Conservation (phyloP, 306 rosid genomes). For the Heteromeles arbutifolia region DNA sequence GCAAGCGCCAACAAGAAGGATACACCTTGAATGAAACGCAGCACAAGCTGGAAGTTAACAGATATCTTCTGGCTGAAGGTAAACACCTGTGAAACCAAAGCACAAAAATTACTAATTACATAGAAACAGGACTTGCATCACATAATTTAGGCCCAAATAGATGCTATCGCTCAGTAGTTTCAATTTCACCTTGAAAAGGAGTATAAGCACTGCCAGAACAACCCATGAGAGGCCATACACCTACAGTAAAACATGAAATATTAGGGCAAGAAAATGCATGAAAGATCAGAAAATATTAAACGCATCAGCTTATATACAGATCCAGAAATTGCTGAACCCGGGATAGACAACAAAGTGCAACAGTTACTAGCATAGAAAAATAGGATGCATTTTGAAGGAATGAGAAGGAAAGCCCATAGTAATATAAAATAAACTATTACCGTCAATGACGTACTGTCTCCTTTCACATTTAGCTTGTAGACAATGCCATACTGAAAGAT, state of each 20-base stretch:
- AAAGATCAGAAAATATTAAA: neutral
- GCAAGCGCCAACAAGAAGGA: slow-evolving; percentile 71
- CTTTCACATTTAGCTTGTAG: slow-evolving; percentile 64
- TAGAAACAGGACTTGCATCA: neutral
- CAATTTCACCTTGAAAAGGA: slow-evolving; percentile 77
- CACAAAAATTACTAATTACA: slow-evolving; percentile 12
- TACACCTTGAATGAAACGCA: slow-evolving; percentile 91
- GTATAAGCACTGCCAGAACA: slow-evolving; percentile 58
- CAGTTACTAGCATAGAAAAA: neutral
- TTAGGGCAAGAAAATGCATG: neutral
- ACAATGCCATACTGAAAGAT: slow-evolving; percentile 93
- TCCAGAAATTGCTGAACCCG: neutral
- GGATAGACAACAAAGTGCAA: neutral
- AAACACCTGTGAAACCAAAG: slow-evolving; percentile 57
- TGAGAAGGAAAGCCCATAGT: neutral
- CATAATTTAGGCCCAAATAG: neutral
- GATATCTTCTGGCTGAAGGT: slow-evolving; percentile 92
- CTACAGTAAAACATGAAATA: slow-evolving; percentile 24
- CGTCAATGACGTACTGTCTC: slow-evolving; percentile 65
- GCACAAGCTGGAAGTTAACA: slow-evolving; percentile 79
- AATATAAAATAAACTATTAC: slow-evolving; percentile 30
- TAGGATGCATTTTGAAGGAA: neutral
- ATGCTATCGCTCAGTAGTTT: neutral
- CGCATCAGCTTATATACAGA: neutral
- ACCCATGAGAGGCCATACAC: slow-evolving; percentile 86